Conservation (phyloP, 345 rosid genomes). For the Syzygium jambos region DNA sequence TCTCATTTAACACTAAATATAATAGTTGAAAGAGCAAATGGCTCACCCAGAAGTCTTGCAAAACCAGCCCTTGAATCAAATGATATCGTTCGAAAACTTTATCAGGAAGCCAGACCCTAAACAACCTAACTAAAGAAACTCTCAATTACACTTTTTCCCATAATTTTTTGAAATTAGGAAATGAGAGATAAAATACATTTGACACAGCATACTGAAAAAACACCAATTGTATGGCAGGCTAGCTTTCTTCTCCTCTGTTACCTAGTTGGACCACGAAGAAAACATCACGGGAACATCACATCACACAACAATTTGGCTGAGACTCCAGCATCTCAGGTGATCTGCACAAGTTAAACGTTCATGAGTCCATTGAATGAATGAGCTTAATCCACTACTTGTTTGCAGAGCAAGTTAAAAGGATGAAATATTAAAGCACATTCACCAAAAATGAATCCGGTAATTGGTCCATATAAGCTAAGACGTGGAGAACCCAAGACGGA, state of each 20-base stretch:
- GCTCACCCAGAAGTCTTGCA: neutral
- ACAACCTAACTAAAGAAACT: neutral
- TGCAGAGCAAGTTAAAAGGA: neutral
- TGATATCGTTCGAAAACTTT: neutral
- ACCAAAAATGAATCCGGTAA: neutral
- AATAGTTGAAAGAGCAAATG: neutral
- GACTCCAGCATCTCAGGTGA: constrained; percentile 68
- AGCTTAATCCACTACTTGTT: neutral
- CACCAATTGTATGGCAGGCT: neutral
- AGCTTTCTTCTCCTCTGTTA: neutral
- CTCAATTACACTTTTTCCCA: neutral
- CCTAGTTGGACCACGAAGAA: neutral
- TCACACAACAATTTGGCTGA: constrained; percentile 68
- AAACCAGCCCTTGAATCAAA: neutral
- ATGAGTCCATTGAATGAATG: neutral
- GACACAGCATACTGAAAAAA: neutral
- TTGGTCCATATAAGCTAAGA: neutral
- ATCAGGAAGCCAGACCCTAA: neutral
- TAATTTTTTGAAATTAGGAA: neutral
- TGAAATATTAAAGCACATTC: neutral
- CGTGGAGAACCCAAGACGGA: neutral
- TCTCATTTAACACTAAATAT: neutral
- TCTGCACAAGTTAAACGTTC: constrained; percentile 21
- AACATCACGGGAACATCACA: constrained; percentile 30
- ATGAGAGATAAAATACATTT: neutral